phyloP scores from a whole-genome alignment of 2,329 filamentous ascomycete genomes.

The Microsporum canis region DNA sequence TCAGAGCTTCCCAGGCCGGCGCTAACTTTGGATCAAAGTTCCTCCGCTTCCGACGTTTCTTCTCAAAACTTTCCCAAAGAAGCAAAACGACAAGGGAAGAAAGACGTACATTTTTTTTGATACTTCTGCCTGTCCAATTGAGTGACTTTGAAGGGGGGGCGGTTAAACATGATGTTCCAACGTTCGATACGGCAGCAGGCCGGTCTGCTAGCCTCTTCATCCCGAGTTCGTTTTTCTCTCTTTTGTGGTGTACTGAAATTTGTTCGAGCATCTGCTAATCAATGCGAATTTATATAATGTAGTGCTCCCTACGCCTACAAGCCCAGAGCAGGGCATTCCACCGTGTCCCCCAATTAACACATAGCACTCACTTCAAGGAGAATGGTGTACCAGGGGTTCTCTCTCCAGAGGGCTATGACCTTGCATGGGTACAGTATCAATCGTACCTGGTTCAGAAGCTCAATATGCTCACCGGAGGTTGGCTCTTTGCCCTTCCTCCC shows the following conservation, averaged over 20 bases:
- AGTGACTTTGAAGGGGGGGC: conserved; percentile 8
- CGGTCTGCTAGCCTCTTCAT: conserved; percentile 32
- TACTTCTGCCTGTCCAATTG: neutral
- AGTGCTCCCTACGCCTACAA: conserved; percentile 26
- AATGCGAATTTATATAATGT: conserved; percentile 10
- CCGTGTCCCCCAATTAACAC: conserved; percentile 39
- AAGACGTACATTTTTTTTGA: neutral
- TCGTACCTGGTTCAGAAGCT: conserved; percentile 60
- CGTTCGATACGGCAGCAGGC: conserved; percentile 34
- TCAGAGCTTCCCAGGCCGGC: neutral
- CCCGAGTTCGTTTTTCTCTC: conserved; percentile 22
- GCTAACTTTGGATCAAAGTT: neutral
- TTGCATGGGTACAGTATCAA: conserved; percentile 80
- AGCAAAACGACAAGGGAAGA: neutral
- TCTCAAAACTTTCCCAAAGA: neutral
- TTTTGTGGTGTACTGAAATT: conserved; percentile 3
- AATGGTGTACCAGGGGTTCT: conserved; percentile 60
- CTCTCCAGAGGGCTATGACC: conserved; percentile 55
- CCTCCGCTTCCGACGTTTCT: neutral
- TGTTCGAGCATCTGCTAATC: conserved; percentile 3
- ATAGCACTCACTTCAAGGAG: conserved; percentile 35
- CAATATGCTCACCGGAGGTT: conserved; percentile 63
- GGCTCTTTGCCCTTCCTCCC: neutral
- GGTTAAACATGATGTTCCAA: conserved; percentile 32
- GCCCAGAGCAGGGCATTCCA: conserved; percentile 33